These are phyloP conservation scores for Mycena kentingensis DNA, from an alignment of 768 basidiomycete genomes.

Conservation along the genomic window DNA sequence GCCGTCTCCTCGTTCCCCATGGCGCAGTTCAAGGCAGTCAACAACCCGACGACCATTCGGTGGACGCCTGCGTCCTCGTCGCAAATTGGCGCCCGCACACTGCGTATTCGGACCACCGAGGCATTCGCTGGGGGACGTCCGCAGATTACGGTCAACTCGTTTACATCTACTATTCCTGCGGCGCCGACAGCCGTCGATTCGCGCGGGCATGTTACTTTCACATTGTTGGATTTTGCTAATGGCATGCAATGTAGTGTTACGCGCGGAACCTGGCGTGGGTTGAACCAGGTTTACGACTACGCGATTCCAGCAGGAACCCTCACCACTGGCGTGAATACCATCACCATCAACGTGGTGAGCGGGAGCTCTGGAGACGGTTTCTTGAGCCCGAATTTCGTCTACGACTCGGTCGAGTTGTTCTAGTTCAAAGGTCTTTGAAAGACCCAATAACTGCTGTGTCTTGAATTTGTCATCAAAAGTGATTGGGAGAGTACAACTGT, in stretches of 20 bases:
- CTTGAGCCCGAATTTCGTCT: constrained; percentile 45
- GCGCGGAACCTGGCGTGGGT: constrained; percentile 52
- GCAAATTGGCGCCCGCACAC: constrained; percentile 45
- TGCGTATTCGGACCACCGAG: constrained; percentile 47
- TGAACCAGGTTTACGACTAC: constrained; percentile 48
- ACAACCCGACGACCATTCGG: constrained; percentile 45
- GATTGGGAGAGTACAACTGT: not conserved
- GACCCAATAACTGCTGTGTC: not conserved
- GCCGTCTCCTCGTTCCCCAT: constrained; percentile 47
- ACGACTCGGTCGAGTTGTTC: constrained; percentile 29
- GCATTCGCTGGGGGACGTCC: constrained; percentile 53
- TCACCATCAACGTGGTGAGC: constrained; percentile 44
- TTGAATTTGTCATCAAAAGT: not conserved
- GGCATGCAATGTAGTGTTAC: constrained; percentile 38
- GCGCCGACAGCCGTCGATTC: constrained; percentile 44
- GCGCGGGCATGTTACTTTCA: constrained; percentile 37
- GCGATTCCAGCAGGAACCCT: constrained; percentile 44
- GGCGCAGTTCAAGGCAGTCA: constrained; percentile 51
- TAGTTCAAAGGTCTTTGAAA: not conserved
- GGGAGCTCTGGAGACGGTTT: constrained; percentile 46
- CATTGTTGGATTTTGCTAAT: not conserved
- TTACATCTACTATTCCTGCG: constrained; percentile 43
- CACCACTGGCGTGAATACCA: constrained; percentile 44
- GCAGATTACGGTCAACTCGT: constrained; percentile 45
- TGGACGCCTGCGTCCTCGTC: constrained; percentile 45